Conservation (phyloP, 2,329 filamentous ascomycete genomes). For the Exophiala sideris region DNA sequence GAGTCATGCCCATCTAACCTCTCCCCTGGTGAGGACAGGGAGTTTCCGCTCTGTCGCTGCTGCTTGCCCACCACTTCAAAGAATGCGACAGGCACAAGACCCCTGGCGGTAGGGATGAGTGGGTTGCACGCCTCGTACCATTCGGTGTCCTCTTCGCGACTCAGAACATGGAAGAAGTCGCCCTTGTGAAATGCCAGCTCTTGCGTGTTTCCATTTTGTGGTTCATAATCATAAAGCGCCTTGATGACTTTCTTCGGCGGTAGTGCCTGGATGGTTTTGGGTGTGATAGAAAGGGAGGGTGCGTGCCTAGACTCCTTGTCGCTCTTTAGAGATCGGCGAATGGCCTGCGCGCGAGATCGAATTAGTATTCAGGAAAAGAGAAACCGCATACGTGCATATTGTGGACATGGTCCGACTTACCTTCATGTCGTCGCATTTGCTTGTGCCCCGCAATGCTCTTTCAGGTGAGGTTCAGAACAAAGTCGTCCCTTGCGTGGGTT, state of each 20-base stretch:
- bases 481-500: constrained; percentile 12
- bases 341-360: constrained; percentile 53
- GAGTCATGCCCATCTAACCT: constrained; percentile 76
- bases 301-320: constrained; percentile 64
- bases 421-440: constrained; percentile 25
- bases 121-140: constrained; percentile 99
- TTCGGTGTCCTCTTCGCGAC: constrained; percentile 86
- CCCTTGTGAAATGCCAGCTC: constrained; percentile 90
- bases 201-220: constrained; percentile 62
- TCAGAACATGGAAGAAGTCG: constrained; percentile 97
- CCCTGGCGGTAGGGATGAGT: constrained; percentile 76
- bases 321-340: constrained; percentile 85
- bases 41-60: constrained; percentile 80
- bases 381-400: background rate
- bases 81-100: constrained; percentile 88
- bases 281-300: constrained; percentile 70
- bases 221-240: constrained; percentile 89
- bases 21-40: constrained; percentile 52
- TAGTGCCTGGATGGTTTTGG: constrained; percentile 83
- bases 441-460: constrained; percentile 19
- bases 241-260: constrained; percentile 98
- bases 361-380: background rate
- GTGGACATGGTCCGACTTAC: constrained; percentile 11
- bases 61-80: constrained; percentile 92
- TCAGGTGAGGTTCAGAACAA: constrained; percentile 5